A percentile compares a stretch with the other conserved stretches of the same genome.
Conservation (phyloP, 1,284 basidiomycete genomes). For the Puccinia triticina region DNA sequence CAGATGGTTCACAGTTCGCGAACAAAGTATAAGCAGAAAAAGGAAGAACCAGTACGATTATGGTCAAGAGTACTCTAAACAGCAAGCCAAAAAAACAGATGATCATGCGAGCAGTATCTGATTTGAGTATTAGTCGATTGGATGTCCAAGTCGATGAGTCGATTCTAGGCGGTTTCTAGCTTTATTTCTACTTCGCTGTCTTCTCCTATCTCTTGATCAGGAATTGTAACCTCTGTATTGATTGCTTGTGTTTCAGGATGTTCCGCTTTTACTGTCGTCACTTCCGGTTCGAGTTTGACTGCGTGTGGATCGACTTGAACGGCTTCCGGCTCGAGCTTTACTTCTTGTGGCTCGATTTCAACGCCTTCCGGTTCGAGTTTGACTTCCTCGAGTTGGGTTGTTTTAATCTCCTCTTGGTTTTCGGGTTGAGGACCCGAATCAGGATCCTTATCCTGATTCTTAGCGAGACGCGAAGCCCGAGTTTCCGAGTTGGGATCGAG, state of each 20-base stretch:
- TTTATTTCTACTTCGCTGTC: not conserved
- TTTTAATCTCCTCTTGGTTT: not conserved
- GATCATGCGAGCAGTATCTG: not conserved
- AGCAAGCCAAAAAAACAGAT: not conserved
- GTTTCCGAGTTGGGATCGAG: conserved; percentile 56
- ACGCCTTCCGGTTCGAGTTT: not conserved
- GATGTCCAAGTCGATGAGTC: not conserved
- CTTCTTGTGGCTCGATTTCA: not conserved
- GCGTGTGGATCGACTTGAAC: too few relatives aligned
- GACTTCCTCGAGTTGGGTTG: not conserved
- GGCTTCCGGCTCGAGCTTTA: too few relatives aligned
- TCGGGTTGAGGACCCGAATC: not conserved
- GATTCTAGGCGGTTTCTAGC: not conserved
- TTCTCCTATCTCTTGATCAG: not conserved
- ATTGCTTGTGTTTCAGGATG: not conserved
- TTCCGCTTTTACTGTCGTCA: not conserved
- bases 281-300: not conserved
- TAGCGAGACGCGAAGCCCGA: not conserved
- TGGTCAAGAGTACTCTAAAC: too few relatives aligned
- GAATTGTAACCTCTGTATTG: not conserved
- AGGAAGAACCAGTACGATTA: too few relatives aligned
- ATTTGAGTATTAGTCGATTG: too few relatives aligned
- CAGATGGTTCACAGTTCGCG: too few relatives aligned
- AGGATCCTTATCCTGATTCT: not conserved
- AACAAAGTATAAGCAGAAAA: too few relatives aligned